Evolutionary conservation across 2,329 filamentous ascomycete species (phyloP).

Genomic region (Phaeophleospora eucalypticola): DNA sequence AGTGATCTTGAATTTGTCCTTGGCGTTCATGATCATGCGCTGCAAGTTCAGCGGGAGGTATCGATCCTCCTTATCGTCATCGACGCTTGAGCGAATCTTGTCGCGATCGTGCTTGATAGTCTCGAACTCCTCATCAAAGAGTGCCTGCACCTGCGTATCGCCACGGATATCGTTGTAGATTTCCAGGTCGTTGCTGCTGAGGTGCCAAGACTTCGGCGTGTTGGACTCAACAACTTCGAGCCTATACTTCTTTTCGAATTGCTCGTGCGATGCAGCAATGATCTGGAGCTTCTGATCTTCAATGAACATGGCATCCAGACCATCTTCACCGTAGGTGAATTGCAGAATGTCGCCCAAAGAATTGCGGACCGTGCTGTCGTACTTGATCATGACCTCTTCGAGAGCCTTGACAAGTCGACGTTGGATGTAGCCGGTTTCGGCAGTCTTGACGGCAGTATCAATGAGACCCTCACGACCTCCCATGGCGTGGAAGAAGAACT

Average conservation of each 20-base stretch:
- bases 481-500: constrained; percentile 99
- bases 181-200: constrained; percentile 70
- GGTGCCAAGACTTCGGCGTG: constrained; percentile 40
- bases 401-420: constrained; percentile 96
- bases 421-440: constrained; percentile 98
- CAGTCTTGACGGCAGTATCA: constrained; percentile 98
- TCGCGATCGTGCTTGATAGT: constrained; percentile 69
- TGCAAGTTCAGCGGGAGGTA: constrained; percentile 89
- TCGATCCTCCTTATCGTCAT: constrained; percentile 78
- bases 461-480: constrained; percentile 99
- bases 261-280: constrained; percentile 71
- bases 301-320: constrained; percentile 86
- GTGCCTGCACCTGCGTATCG: constrained; percentile 79
- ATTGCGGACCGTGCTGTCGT: constrained; percentile 95
- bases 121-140: constrained; percentile 86
- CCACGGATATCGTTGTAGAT: constrained; percentile 82
- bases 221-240: constrained; percentile 77
- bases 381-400: constrained; percentile 95
- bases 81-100: constrained; percentile 65
- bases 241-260: constrained; percentile 77
- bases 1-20: constrained; percentile 85
- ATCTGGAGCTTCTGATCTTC: constrained; percentile 89
- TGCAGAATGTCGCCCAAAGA: constrained; percentile 95
- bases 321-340: constrained; percentile 96
- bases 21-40: constrained; percentile 85